Base-by-base conservation (phyloP, 495 filamentous ascomycete species). In the Daldinia concentrica region DNA sequence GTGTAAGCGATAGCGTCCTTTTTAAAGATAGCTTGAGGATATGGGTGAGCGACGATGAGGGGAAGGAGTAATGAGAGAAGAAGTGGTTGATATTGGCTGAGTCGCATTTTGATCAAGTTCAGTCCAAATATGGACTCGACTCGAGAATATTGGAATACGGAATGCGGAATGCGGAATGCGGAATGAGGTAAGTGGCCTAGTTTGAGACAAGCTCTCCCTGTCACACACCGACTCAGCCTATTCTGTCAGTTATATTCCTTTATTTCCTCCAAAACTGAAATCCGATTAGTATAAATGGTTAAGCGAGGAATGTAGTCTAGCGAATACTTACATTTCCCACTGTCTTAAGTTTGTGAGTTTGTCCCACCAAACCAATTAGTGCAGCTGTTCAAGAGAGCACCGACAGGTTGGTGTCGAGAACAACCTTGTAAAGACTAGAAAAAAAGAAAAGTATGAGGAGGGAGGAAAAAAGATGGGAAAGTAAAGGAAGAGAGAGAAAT, bases 1-100 rank as follows among this genome's bases (percentile, higher is more conserved):
- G 91, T 94, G 79, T 84, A 93, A 58, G 77, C 76, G 58, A 77
- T 84, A 66, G 80, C 83, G 24, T 66, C 52, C 17, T 77, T 74
- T 72, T 74, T 69, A 17, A 80, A 58, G 55, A 77, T 75, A 56
- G 80, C 79, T 36, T 72, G 76, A 26, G 80, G 82, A 59, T 77
- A 84, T 0, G 84, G 82, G 30, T 75, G 59, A 17, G 85, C 81
- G 32, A 74, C 70, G 58, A 80, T 76, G 66, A 82, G 80, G 14
- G 79, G 62, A 58, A 79, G 71, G 58, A 81, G 58, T 32, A 74
- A 69, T 29, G 74, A 56, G 30, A 79, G 59, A 37, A 77, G 50
- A 27, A 64, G 32, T 11, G 61, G 56, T 65, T 52, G 62, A 34
- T 26, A 45, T 30, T 59, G 65, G 56, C 24, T 62, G 26, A 39